These are phyloP conservation scores for Boletus pseudopeckii DNA, from an alignment of 768 basidiomycete genomes.

Conservation along the genomic window DNA sequence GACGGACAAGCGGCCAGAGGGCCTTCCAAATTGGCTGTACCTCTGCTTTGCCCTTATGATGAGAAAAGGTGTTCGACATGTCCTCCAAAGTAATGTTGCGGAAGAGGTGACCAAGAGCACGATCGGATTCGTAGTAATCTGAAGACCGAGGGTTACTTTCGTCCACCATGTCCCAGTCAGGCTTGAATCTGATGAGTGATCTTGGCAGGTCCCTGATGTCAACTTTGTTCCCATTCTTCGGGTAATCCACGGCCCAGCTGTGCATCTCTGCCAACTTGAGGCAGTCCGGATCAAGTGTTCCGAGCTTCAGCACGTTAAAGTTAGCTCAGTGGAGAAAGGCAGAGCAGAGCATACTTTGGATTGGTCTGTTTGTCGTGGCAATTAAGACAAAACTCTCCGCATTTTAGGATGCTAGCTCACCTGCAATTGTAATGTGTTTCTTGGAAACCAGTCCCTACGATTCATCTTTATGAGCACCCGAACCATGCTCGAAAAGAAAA, in stretches of 20 bases:
- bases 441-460: constrained; percentile 65
- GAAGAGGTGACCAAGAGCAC: constrained; percentile 70
- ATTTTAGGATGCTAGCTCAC: constrained; percentile 34
- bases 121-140: constrained; percentile 69
- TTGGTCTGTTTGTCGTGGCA: constrained; percentile 51
- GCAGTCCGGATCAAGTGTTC: constrained; percentile 59
- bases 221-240: constrained; percentile 71
- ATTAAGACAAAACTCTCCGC: not conserved
- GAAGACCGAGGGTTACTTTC: constrained; percentile 48
- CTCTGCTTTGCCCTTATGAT: constrained; percentile 12
- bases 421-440: constrained; percentile 67
- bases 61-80: constrained; percentile 16
- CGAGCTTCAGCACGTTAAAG: constrained; percentile 39
- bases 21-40: constrained; percentile 32
- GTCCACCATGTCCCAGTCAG: constrained; percentile 75
- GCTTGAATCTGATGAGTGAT: constrained; percentile 61
- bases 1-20: constrained; percentile 22
- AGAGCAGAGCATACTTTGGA: constrained; percentile 47
- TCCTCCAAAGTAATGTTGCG: constrained; percentile 54
- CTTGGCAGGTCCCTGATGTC: constrained; percentile 51
- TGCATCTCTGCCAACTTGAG: constrained; percentile 54
- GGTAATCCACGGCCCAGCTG: constrained; percentile 72
- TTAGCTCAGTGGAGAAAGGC: not conserved
- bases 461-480: constrained; percentile 8
- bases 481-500: not conserved